Conservation (phyloP, 192 early-diverging fungal genomes). For the Coemansia sp. region DNA sequence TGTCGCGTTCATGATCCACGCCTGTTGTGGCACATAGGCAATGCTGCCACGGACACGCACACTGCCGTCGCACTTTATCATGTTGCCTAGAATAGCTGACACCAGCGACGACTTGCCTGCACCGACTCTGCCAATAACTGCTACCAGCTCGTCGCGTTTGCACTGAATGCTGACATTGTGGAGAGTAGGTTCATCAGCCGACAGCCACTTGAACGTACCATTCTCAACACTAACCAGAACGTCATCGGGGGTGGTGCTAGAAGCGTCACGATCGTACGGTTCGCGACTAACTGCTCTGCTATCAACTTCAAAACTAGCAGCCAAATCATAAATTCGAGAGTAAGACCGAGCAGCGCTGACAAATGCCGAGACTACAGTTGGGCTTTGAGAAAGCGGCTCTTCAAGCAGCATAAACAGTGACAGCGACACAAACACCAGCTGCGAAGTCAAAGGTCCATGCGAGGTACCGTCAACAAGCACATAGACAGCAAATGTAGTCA, state of each 20-base stretch:
- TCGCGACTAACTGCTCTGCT: conserved; percentile 53
- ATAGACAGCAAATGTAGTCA: conserved; percentile 79
- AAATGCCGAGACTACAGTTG: conserved; percentile 66
- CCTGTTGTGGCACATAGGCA: conserved; percentile 60
- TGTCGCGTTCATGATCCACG: conserved; percentile 58
- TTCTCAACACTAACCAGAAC: conserved; percentile 17
- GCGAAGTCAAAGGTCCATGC: conserved; percentile 56
- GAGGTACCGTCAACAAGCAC: conserved; percentile 56
- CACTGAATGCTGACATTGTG: conserved; percentile 39
- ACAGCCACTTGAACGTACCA: conserved; percentile 56
- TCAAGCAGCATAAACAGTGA: conserved; percentile 87
- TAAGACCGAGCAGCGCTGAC: conserved; percentile 82
- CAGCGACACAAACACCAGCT: conserved; percentile 81
- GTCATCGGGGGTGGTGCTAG: conserved; percentile 7
- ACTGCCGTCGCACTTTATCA: conserved; percentile 34
- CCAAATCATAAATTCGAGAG: conserved; percentile 70
- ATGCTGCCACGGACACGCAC: conserved; percentile 34
- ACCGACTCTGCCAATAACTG: conserved; percentile 62
- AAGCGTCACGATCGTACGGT: conserved; percentile 16
- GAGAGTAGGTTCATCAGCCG: conserved; percentile 29
- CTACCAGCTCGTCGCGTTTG: conserved; percentile 51
- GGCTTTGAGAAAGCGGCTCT: conserved; percentile 84
- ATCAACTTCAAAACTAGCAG: conserved; percentile 78
- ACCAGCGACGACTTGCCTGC: conserved; percentile 64
- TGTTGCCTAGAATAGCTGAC: conserved; percentile 60